These are phyloP conservation scores for Bolboschoenoplectus hybrid DNA, from an alignment of 202 grass and related monocot genomes.

Conservation along the genomic window DNA sequence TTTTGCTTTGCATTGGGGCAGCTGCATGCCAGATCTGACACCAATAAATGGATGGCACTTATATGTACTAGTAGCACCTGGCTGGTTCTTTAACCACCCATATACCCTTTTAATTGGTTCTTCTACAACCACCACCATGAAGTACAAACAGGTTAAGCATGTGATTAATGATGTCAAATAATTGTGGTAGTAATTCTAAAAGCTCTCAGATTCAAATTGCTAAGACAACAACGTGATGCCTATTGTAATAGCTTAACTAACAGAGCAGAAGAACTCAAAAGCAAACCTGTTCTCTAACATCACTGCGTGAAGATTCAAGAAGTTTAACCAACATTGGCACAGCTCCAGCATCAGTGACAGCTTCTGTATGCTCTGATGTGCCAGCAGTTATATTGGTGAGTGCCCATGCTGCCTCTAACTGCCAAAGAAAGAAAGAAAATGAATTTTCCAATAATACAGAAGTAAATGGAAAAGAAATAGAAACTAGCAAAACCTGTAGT, in stretches of 20 bases:
- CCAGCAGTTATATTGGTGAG: slow-evolving; percentile 84
- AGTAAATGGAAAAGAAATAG: neutral
- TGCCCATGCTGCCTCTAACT: slow-evolving; percentile 81
- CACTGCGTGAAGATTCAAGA: slow-evolving; percentile 58
- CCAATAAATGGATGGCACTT: neutral
- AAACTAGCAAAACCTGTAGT: slow-evolving; percentile 56
- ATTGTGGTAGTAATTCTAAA: neutral
- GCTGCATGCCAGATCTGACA: neutral
- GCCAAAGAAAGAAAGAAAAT: slow-evolving; percentile 32
- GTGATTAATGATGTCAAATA: neutral
- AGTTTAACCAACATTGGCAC: slow-evolving; percentile 68
- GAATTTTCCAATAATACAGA: slow-evolving; percentile 19
- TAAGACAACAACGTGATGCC: neutral
- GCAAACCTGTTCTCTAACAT: slow-evolving; percentile 76
- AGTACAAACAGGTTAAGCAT: neutral
- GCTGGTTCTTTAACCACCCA: neutral
- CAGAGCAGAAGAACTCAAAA: slow-evolving; percentile 21
- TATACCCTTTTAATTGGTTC: neutral
- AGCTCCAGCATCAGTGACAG: slow-evolving; percentile 67
- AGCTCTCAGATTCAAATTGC: neutral
- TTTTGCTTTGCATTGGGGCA: neutral
- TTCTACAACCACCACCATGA: neutral
- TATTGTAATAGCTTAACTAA: slow-evolving; percentile 29
- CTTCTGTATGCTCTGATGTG: slow-evolving; percentile 67
- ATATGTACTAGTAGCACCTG: neutral